Percentiles rank a stretch among this genome's conserved stretches.
These are phyloP conservation scores for Eucalyptus marginata DNA, from an alignment of 345 rosid species.

Conservation along the genomic window DNA sequence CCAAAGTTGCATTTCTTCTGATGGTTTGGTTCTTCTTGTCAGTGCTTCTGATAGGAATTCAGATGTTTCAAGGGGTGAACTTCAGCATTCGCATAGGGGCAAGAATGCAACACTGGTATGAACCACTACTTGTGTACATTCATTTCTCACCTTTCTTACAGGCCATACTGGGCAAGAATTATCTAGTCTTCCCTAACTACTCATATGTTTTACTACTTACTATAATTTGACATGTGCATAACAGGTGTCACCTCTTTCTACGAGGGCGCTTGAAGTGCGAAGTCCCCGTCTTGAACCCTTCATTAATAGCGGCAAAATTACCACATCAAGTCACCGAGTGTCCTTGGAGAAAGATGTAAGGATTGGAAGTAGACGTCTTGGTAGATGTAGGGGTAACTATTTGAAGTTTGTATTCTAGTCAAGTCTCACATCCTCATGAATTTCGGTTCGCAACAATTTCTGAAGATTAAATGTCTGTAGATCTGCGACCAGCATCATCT, in stretches of 20 bases:
- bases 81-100: slow-evolving; percentile 15
- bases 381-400: background rate
- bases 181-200: background rate
- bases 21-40: background rate
- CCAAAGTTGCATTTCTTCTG: background rate
- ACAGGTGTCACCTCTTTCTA: slow-evolving; percentile 36
- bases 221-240: background rate
- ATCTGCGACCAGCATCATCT: background rate
- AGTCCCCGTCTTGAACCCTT: slow-evolving; percentile 31
- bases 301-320: slow-evolving; percentile 2
- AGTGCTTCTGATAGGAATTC: slow-evolving; percentile 66
- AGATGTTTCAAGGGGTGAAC: slow-evolving; percentile 15
- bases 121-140: slow-evolving; percentile 1
- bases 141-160: background rate
- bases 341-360: slow-evolving; percentile 85
- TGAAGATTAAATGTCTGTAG: background rate
- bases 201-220: background rate
- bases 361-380: background rate
- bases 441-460: background rate
- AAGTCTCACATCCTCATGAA: background rate
- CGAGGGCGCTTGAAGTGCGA: slow-evolving; percentile 14
- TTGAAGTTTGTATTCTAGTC: background rate
- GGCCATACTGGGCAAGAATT: background rate
- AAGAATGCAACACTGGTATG: slow-evolving; percentile 26
- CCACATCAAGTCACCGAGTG: slow-evolving; percentile 34